These are phyloP conservation scores for Trichoderma guizhouense DNA, from an alignment of 2,329 filamentous ascomycete genomes.

Conservation along the genomic window DNA sequence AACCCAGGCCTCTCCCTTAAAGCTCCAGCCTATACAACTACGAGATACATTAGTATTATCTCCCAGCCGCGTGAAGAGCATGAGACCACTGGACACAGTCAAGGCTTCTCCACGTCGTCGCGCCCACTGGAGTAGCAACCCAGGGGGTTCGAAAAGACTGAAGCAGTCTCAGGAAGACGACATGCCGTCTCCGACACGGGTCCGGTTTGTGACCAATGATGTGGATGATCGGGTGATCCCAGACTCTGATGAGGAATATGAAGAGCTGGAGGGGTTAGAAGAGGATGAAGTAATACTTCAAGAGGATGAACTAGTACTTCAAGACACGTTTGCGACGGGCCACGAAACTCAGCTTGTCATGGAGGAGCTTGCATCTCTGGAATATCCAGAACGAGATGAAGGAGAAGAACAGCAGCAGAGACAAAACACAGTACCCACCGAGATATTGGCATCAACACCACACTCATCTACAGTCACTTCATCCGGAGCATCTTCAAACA, in stretches of 20 bases:
- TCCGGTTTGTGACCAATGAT: not conserved
- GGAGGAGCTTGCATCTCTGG: slow-evolving; percentile 31
- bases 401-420: not conserved
- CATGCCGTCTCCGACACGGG: not conserved
- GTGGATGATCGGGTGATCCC: slow-evolving; percentile 39
- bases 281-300: slow-evolving; percentile 20
- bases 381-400: slow-evolving; percentile 18
- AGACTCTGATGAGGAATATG: slow-evolving; percentile 47
- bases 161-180: not conserved
- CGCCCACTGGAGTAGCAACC: not conserved
- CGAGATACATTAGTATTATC: not conserved
- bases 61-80: not conserved
- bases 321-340: slow-evolving; percentile 28
- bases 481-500: not conserved
- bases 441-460: not conserved
- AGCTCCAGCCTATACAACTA: not conserved
- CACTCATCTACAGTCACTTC: not conserved
- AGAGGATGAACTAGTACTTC: slow-evolving; percentile 19
- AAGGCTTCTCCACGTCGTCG: not conserved
- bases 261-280: slow-evolving; percentile 18
- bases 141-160: not conserved
- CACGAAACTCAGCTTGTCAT: slow-evolving; percentile 36
- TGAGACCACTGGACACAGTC: not conserved
- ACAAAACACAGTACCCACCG: not conserved
- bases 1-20: slow-evolving; percentile 12